These are phyloP conservation scores for Cyberlindnera meyerae DNA, from an alignment of 805 yeast genomes.

Conservation along the genomic window DNA sequence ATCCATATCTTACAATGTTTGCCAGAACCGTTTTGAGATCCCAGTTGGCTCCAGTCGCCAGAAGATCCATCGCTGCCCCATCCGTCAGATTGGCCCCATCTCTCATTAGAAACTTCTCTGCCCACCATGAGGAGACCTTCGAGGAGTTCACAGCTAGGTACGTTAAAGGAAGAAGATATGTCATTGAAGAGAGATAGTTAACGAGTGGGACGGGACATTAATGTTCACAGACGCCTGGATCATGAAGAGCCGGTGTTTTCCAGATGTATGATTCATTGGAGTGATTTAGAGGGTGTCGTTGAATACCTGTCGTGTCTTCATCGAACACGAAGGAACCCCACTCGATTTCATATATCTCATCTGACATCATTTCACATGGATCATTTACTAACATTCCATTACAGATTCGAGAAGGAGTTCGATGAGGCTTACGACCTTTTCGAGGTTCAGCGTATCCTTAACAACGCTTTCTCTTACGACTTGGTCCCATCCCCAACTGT, in stretches of 20 bases:
- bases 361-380: too few relatives aligned
- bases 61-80: constrained; percentile 11
- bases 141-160: constrained; percentile 73
- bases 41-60: constrained; percentile 18
- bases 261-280: too few relatives aligned
- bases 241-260: too few relatives aligned
- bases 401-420: constrained; percentile 88
- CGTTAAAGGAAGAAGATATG: too few relatives aligned
- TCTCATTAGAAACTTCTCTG: constrained; percentile 64
- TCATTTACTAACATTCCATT: constrained; percentile 7
- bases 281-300: too few relatives aligned
- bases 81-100: constrained; percentile 11
- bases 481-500: constrained; percentile 97
- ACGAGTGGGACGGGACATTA: too few relatives aligned
- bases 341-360: too few relatives aligned
- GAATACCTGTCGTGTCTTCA: too few relatives aligned
- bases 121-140: constrained; percentile 83
- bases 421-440: constrained; percentile 87
- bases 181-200: too few relatives aligned
- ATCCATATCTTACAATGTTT: constrained; percentile 14
- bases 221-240: too few relatives aligned
- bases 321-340: too few relatives aligned
- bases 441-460: constrained; percentile 89
- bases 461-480: constrained; percentile 97
- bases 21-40: constrained; percentile 17